Conservation (phyloP, 2,329 filamentous ascomycete genomes). For the Tolypocladium tropicale region DNA sequence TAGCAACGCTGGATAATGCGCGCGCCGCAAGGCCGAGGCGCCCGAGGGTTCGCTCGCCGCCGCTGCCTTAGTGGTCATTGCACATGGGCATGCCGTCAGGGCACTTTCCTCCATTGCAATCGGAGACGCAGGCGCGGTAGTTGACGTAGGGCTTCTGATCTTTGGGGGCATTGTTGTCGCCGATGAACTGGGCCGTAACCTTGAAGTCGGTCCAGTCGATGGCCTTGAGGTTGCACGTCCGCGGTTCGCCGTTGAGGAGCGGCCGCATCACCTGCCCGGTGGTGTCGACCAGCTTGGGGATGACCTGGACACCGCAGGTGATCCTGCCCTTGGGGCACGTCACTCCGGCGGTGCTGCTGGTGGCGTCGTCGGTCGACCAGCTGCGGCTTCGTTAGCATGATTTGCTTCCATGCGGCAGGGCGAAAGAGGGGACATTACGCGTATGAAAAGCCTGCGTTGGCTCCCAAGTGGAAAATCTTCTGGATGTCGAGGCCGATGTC, state of each 20-base stretch:
- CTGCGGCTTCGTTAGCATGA: background rate
- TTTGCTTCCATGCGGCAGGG: too few species aligned
- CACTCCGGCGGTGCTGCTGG: background rate
- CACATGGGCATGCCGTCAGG: background rate
- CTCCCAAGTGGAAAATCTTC: background rate
- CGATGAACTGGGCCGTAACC: background rate
- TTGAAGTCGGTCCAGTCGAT: background rate
- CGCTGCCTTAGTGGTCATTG: too few species aligned
- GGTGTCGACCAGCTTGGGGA: background rate
- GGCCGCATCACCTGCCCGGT: background rate
- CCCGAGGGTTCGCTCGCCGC: too few species aligned
- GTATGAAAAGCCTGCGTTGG: background rate
- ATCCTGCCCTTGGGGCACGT: background rate
- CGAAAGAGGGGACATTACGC: background rate
- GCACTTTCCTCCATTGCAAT: background rate
- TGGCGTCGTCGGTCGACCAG: background rate
- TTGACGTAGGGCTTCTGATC: background rate
- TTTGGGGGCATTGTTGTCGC: background rate
- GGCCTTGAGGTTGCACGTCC: background rate
- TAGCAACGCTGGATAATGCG: too few species aligned
- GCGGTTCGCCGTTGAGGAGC: background rate
- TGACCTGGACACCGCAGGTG: background rate
- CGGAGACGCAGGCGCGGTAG: background rate
- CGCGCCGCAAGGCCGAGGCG: too few species aligned
- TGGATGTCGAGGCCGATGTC: background rate